Evolutionary conservation across 2,329 filamentous ascomycete species (phyloP).

Genomic region (Tolypocladium paradoxum): DNA sequence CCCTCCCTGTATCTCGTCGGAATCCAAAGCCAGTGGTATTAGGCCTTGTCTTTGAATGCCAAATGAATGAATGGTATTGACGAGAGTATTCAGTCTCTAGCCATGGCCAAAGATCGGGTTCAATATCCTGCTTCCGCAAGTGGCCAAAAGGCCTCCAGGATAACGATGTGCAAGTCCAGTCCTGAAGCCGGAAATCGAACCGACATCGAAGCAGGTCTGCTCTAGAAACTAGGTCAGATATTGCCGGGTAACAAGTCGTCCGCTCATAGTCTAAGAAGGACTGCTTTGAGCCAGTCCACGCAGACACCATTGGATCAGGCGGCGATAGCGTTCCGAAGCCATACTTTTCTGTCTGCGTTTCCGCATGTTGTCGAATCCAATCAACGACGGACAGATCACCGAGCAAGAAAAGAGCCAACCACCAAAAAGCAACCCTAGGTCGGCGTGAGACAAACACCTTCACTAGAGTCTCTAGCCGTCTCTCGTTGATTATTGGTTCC

Average conservation of each 20-base stretch:
- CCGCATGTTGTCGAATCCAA: conserved; percentile 6
- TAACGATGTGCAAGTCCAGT: too few relatives aligned
- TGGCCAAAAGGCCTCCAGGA: too few relatives aligned
- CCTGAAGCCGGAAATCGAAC: background rate
- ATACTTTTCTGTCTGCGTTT: conserved; percentile 6
- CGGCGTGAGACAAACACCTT: conserved; percentile 8
- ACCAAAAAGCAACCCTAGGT: conserved; percentile 9
- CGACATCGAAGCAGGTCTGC: background rate
- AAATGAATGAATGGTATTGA: too few relatives aligned
- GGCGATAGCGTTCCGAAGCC: conserved; percentile 3
- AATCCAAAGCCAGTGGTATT: too few relatives aligned
- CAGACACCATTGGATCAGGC: conserved; percentile 5
- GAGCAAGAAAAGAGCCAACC: conserved; percentile 9
- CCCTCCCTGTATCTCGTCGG: too few relatives aligned
- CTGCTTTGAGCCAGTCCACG: conserved; percentile 5
- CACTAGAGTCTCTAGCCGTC: conserved; percentile 3
- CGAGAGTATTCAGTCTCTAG: too few relatives aligned
- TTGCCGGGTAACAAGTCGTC: background rate
- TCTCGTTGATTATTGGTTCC: conserved; percentile 2
- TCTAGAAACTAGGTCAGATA: background rate
- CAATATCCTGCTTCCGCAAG: too few relatives aligned
- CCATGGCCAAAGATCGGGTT: too few relatives aligned
- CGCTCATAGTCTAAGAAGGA: conserved; percentile 1
- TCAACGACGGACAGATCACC: conserved; percentile 1
- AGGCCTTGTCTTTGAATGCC: too few relatives aligned